These are phyloP conservation scores for Bruguiera sexangula DNA, from an alignment of 345 rosid genomes.

Conservation along the genomic window DNA sequence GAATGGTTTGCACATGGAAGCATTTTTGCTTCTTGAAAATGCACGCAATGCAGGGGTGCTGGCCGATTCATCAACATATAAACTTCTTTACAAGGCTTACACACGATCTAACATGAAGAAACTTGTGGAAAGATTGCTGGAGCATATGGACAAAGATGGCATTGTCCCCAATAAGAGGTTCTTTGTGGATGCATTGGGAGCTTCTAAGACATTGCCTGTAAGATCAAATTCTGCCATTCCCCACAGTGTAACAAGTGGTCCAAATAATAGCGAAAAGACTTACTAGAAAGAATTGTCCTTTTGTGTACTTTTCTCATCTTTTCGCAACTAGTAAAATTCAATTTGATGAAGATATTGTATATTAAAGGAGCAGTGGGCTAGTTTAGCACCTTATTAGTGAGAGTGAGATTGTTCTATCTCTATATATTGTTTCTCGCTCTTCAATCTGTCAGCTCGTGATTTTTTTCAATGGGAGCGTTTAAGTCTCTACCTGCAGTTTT, in stretches of 20 bases:
- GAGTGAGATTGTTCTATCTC: too few relatives aligned
- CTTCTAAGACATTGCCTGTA: slow-evolving; percentile 43
- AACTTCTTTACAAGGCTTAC: slow-evolving; percentile 78
- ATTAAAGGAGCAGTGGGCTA: slow-evolving; percentile 4
- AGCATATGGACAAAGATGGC: slow-evolving; percentile 74
- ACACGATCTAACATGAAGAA: slow-evolving; percentile 73
- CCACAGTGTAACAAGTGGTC: slow-evolving; percentile 19
- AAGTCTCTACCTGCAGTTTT: too few relatives aligned
- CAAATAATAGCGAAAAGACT: slow-evolving; percentile 21
- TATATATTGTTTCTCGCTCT: too few relatives aligned
- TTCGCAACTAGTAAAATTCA: slow-evolving; percentile 7
- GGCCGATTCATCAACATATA: slow-evolving; percentile 70
- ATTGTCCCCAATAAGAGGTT: slow-evolving; percentile 78
- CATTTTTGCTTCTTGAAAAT: slow-evolving; percentile 50
- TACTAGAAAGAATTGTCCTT: slow-evolving; percentile 5
- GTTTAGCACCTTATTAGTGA: not conserved
- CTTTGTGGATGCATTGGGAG: slow-evolving; percentile 78
- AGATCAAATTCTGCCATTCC: slow-evolving; percentile 32
- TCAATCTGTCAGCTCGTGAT: too few relatives aligned
- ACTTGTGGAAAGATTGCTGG: slow-evolving; percentile 55
- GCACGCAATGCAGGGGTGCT: slow-evolving; percentile 39
- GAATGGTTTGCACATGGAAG: slow-evolving; percentile 69
- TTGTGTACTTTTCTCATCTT: slow-evolving; percentile 11
- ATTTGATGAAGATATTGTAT: slow-evolving; percentile 14
- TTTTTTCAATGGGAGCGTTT: too few relatives aligned